Evolutionary conservation across 2,329 filamentous ascomycete species (phyloP), one percentile per base, ranked within the genome.

Genomic region (Keithomyces neogunnii): DNA sequence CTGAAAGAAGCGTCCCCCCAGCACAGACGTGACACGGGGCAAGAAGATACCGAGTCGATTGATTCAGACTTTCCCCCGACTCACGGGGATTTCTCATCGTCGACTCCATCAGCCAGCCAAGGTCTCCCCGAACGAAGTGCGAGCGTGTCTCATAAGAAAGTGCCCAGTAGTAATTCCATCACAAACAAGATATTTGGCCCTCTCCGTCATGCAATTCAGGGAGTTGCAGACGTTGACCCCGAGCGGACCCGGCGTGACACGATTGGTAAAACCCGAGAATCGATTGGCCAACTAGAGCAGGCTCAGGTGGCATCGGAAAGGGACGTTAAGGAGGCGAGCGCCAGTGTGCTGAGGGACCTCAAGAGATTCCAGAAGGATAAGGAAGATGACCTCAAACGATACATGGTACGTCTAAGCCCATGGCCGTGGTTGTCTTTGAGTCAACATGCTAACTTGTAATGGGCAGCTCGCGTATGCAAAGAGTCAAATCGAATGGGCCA

Each of bases 11-110:
- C 73, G 3, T 63, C 72, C 4, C 66, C 70, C 28, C 70, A 74
- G 57, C 74, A 74, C 57, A 73, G 73, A 51, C 72, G 77, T 54
- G 81, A 85, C 51, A 76, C 75, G 48, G 76, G 77, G 60, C 71
- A 73, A 63, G 88, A 92, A 53, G 89, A 96, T 61, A 89, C 89
- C 2, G 88, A 87, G 31, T 95, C 89, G 1, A 90, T 96, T 53
- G 93, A 99, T 67, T 96, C 91, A 0, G 93, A 97, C 66, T 99
- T 99, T 57, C 91, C 92, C 3, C 88, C 90, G 1, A 95, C 87
- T 1, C 88, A 95, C 61, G 86, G 86, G 40, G 89, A 93, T 52
- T 70, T 80, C 35, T 57, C 66, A 19, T 75, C 82, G 0, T 74
- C 80, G n/a, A 73, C 76, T 26, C 82, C 86, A n/a, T 86, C 88